These are phyloP conservation scores for Lactarius hatsudake DNA, from an alignment of 768 basidiomycete genomes.

Conservation along the genomic window DNA sequence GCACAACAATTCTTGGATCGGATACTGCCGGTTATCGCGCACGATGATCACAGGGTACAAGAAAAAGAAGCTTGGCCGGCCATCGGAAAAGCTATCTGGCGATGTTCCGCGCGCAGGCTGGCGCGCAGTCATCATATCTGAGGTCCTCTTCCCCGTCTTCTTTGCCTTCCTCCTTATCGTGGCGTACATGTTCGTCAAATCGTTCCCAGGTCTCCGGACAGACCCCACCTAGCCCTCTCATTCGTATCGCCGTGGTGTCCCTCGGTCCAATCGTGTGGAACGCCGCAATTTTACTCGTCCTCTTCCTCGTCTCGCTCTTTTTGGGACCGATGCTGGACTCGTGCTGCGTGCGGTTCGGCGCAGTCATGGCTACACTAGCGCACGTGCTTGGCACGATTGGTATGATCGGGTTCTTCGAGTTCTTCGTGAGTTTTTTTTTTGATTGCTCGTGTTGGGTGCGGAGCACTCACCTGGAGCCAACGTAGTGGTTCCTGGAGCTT, in stretches of 20 bases:
- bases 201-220: slow-evolving; percentile 70
- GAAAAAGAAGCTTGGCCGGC: slow-evolving; percentile 94
- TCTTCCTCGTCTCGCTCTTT: slow-evolving; percentile 90
- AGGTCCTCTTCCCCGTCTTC: slow-evolving; percentile 80
- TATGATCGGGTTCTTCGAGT: slow-evolving; percentile 93
- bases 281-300: slow-evolving; percentile 76
- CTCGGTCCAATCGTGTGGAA: slow-evolving; percentile 97
- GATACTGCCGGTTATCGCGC: slow-evolving; percentile 95
- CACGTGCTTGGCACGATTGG: slow-evolving; percentile 82
- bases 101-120: slow-evolving; percentile 93
- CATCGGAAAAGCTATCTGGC: slow-evolving; percentile 94
- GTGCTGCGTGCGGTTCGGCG: slow-evolving; percentile 85
- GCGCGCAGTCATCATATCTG: slow-evolving; percentile 85
- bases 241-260: slow-evolving; percentile 90
- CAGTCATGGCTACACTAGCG: slow-evolving; percentile 87
- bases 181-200: slow-evolving; percentile 90
- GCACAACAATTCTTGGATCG: slow-evolving; percentile 98
- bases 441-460: background rate
- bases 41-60: slow-evolving; percentile 99
- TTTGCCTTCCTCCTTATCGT: slow-evolving; percentile 85
- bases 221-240: slow-evolving; percentile 75
- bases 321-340: slow-evolving; percentile 87
- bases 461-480: background rate
- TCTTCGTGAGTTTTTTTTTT: slow-evolving; percentile 61
- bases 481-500: slow-evolving; percentile 91